Percentiles rank a stretch among this genome's conserved stretches.
phyloP scores from a whole-genome alignment of 805 yeast species.

The Candida hungchunana region DNA sequence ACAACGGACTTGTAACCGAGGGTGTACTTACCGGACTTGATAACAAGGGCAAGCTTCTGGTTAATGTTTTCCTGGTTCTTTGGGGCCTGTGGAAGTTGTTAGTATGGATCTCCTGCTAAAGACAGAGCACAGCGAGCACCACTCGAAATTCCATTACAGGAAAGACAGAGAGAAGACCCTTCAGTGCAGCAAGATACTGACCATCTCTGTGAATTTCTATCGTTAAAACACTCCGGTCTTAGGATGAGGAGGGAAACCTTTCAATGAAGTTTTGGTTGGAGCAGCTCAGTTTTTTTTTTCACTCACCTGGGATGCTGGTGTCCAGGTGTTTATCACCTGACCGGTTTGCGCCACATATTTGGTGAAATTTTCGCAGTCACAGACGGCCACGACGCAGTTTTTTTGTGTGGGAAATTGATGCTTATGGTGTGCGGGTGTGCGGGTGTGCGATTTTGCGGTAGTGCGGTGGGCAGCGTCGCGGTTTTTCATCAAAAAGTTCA shows the following conservation, averaged over 20 bases:
- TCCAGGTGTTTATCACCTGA: slow-evolving; percentile 10
- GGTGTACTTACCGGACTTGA: slow-evolving; percentile 99
- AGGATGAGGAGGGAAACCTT: slow-evolving; percentile 12
- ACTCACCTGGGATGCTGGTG: slow-evolving; percentile 8
- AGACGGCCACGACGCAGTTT: slow-evolving; percentile 2
- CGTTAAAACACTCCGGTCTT: slow-evolving; percentile 89
- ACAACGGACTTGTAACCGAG: slow-evolving; percentile 99
- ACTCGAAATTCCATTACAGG: neutral
- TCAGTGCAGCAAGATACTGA: slow-evolving; percentile 55
- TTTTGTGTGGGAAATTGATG: too few relatives aligned
- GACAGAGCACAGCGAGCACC: too few relatives aligned
- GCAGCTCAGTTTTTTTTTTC: slow-evolving; percentile 8
- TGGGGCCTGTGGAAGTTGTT: slow-evolving; percentile 75
- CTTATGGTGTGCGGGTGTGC: slow-evolving; percentile 13
- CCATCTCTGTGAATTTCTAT: slow-evolving; percentile 90
- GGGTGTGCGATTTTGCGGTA: too few relatives aligned
- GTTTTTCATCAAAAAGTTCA: slow-evolving; percentile 20
- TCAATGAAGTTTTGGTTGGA: slow-evolving; percentile 2
- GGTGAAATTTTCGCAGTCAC: slow-evolving; percentile 15
- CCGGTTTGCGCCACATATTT: slow-evolving; percentile 7
- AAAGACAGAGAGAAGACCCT: too few relatives aligned
- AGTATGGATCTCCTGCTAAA: slow-evolving; percentile 33
- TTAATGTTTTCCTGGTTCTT: slow-evolving; percentile 89
- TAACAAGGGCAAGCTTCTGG: slow-evolving; percentile 96
- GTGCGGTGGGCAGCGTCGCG: slow-evolving; percentile 4